A percentile compares a stretch with the other conserved stretches of the same genome.
Conservation (phyloP, 23 red algal species). For the Pyropia haitanensis region DNA sequence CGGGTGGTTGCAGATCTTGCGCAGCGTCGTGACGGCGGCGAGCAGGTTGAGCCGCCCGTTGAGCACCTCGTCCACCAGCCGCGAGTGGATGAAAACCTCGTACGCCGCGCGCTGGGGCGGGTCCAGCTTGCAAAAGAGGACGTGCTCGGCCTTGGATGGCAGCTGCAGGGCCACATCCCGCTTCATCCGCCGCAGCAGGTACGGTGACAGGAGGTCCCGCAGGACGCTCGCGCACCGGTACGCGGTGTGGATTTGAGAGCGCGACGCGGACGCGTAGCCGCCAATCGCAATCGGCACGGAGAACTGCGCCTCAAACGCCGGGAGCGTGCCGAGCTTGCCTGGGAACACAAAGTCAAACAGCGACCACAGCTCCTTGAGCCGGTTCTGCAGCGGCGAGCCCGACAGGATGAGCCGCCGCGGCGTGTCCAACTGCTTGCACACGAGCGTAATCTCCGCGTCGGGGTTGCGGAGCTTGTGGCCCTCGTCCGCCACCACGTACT, state of each 20-base stretch:
- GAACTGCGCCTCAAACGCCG: conserved; percentile 86
- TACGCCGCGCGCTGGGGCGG: conserved; percentile 76
- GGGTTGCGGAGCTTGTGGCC: conserved; percentile 91
- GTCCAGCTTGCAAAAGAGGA: conserved; percentile 79
- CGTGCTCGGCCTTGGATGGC: conserved; percentile 85
- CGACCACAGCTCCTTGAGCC: conserved; percentile 89
- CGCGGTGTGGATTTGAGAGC: conserved; percentile 80
- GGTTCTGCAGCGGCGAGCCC: conserved; percentile 94
- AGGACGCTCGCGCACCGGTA: conserved; percentile 82
- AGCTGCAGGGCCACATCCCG: conserved; percentile 85
- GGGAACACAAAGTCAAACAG: conserved; percentile 99
- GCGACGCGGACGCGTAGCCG: conserved; percentile 79
- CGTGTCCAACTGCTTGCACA: conserved; percentile 80
- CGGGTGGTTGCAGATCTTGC: conserved; percentile 96
- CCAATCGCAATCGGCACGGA: conserved; percentile 88
- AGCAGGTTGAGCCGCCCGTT: conserved; percentile 59
- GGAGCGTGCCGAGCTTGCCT: conserved; percentile 90
- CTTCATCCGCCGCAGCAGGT: conserved; percentile 87
- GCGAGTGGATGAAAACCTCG: conserved; percentile 53
- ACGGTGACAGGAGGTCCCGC: conserved; percentile 77
- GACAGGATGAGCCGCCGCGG: conserved; percentile 88
- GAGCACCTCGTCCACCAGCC: conserved; percentile 57
- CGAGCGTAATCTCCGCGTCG: conserved; percentile 87
- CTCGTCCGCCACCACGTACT: conserved; percentile 92
- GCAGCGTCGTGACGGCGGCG: conserved; percentile 70